Conservation (phyloP, 495 filamentous ascomycete species). For the Thermothielavioides terrestris region DNA sequence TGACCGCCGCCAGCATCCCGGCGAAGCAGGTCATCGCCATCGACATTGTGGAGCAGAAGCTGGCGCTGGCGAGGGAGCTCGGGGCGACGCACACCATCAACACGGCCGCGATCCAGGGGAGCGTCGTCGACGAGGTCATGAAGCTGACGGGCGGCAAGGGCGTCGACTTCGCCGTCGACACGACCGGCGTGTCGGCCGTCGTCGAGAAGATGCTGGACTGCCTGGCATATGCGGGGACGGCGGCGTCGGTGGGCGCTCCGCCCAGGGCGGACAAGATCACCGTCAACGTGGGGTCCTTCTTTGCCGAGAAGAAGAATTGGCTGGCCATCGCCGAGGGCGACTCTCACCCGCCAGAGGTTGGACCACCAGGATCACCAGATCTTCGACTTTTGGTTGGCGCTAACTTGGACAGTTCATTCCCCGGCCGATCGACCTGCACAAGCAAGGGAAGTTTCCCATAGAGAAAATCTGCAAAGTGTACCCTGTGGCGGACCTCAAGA, state of each 20-base stretch:
- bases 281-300: constrained; percentile 1
- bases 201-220: constrained; percentile 12
- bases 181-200: constrained; percentile 5
- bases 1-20: constrained; percentile 14
- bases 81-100: constrained; percentile 39
- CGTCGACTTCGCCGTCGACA: constrained; percentile 11
- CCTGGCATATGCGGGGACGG: constrained; percentile 7
- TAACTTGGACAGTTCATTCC: constrained; percentile 26
- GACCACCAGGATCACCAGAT: not conserved
- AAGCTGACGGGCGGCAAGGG: not conserved
- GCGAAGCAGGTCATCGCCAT: constrained; percentile 33
- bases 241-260: constrained; percentile 6
- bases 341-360: constrained; percentile 9
- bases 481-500: constrained; percentile 31
- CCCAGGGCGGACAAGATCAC: not conserved
- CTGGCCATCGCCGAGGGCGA: constrained; percentile 17
- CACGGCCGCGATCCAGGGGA: constrained; percentile 8
- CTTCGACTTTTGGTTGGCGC: not conserved
- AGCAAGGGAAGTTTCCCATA: constrained; percentile 33
- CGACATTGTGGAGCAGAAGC: constrained; percentile 33
- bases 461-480: constrained; percentile 36
- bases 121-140: constrained; percentile 6
- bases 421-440: constrained; percentile 28
- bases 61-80: constrained; percentile 33
- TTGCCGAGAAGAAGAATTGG: constrained; percentile 18